phyloP scores from a whole-genome alignment of 768 basidiomycete genomes.

The Leccinum rimulosum region DNA sequence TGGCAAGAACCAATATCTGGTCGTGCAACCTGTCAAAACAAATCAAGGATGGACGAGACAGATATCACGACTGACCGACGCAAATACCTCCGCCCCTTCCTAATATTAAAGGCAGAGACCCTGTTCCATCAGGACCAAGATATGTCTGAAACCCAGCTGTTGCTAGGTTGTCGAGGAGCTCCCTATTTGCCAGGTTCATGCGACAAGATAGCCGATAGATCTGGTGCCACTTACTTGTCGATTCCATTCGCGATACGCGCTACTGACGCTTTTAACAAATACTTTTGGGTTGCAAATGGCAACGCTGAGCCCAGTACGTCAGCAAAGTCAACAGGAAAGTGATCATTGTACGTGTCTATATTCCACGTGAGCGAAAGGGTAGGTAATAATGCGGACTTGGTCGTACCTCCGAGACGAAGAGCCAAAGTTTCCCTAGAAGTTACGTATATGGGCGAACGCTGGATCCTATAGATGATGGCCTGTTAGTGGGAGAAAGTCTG shows the following conservation, averaged over 20 bases:
- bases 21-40: neutral
- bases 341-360: constrained; percentile 26
- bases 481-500: constrained; percentile 28
- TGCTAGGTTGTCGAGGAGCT: constrained; percentile 37
- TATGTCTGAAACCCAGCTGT: constrained; percentile 38
- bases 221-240: constrained; percentile 19
- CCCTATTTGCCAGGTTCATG: constrained; percentile 21
- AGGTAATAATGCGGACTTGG: neutral
- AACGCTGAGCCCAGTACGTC: constrained; percentile 24
- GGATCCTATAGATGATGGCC: constrained; percentile 16
- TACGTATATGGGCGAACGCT: constrained; percentile 30
- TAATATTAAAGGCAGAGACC: constrained; percentile 31
- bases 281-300: constrained; percentile 21
- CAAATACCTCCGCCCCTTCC: constrained; percentile 38
- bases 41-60: neutral
- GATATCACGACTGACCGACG: constrained; percentile 29
- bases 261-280: constrained; percentile 7
- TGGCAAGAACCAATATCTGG: constrained; percentile 39
- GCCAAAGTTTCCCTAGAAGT: constrained; percentile 14
- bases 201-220: neutral
- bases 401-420: constrained; percentile 14
- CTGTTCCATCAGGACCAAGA: constrained; percentile 37
- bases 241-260: constrained; percentile 14
- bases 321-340: constrained; percentile 25
- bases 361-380: neutral